Base-by-base conservation (phyloP, 768 basidiomycete species). In the Xerocomus spinulosus region DNA sequence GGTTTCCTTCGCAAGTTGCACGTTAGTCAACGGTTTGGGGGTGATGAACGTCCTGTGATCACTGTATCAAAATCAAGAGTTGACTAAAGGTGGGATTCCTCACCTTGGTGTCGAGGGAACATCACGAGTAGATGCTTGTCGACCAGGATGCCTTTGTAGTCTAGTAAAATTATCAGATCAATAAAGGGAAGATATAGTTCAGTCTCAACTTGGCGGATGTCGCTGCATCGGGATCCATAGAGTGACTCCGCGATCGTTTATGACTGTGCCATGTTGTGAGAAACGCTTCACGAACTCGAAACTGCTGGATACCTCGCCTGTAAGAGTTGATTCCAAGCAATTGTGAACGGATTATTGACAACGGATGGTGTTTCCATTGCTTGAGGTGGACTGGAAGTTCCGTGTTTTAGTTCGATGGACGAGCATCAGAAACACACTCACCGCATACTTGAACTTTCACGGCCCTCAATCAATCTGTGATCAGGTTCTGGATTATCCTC, bases 241-340 rank as follows among this genome's bases (percentile, higher is more conserved):
- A 66, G 42, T 44, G 25, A 35, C 56, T 61, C 8, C 49, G 59
- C n/a, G 46, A 35, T 44, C 66, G 56, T 49, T 68, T 68, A 20
- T 46, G 50, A 30, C 59, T 67, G 42, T 33, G 9, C 2, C 3
- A 24, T 28, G 2, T 5, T 10, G 13, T 61, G 43, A 57, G 18
- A 37, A 25, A 30, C 14, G 18, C 8, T 17, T 28, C 26, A 35
- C 7, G 18, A 25, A 48, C 2, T 33, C 42, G 20, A 12, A 24
- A 15, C 17, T 2, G 13, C 9, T n/a, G n/a, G 3, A 42, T 49
- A 57, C 60, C 54, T 52, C 29, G 57, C 53, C 14, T 51, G 41
- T 14, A 57, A 15, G 17, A 63, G 34, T 24, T 33, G 49, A 45
- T 52, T 47, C 62, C 62, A 64, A 29, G 55, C 55, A 33, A 54